phyloP scores from a whole-genome alignment of 768 basidiomycete genomes.

The Russula griseocarnosa region DNA sequence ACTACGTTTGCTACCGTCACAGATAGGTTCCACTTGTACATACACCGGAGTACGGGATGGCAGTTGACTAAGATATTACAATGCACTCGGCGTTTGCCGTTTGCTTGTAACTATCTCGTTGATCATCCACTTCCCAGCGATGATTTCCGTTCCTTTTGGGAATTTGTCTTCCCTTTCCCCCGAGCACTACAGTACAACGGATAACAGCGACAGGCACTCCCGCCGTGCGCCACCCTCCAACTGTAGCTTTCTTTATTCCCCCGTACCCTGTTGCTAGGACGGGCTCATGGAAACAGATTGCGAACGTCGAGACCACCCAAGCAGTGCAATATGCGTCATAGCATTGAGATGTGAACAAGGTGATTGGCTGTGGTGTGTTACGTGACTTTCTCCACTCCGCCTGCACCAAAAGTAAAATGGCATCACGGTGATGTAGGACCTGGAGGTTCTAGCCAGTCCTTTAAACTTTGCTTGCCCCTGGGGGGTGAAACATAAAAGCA shows the following conservation, averaged over 20 bases:
- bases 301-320: background rate
- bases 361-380: too few species aligned
- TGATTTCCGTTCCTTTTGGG: background rate
- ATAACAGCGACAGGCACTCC: background rate
- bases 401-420: background rate
- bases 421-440: background rate
- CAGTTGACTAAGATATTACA: background rate
- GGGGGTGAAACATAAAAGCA: background rate
- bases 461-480: background rate
- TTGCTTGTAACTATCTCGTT: background rate
- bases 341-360: background rate
- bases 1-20: background rate
- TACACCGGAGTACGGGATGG: background rate
- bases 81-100: conserved; percentile 4
- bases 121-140: background rate
- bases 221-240: background rate
- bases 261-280: background rate
- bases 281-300: background rate
- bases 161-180: background rate
- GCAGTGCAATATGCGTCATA: background rate
- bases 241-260: background rate
- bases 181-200: background rate
- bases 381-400: background rate
- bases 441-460: background rate
- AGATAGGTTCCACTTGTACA: background rate